Percentiles rank a stretch among this genome's conserved stretches.
Conservation (phyloP, 2,329 filamentous ascomycete genomes). For the Beauveria australis region DNA sequence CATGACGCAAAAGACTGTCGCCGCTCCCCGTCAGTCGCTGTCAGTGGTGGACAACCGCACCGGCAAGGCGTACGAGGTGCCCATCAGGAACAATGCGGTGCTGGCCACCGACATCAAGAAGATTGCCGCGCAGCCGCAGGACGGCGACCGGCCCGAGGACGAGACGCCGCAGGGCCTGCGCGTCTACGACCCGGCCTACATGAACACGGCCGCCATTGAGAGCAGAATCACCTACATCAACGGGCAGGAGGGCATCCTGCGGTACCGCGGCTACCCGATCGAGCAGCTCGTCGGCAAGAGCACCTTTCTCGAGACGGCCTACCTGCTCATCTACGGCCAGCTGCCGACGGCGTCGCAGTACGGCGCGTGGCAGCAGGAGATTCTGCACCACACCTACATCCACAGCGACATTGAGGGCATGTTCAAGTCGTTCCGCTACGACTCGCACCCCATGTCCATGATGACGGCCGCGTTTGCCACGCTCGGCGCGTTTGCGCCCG, state of each 20-base stretch:
- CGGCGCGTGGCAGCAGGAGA: constrained; percentile 35
- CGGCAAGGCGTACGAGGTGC: constrained; percentile 38
- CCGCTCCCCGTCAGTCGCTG: constrained; percentile 22
- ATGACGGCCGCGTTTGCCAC: constrained; percentile 41
- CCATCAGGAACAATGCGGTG: constrained; percentile 42
- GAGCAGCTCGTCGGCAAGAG: constrained; percentile 41
- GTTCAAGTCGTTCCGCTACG: constrained; percentile 43
- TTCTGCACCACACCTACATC: constrained; percentile 43
- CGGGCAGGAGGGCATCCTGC: constrained; percentile 41
- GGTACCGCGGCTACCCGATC: constrained; percentile 44
- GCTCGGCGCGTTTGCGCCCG: constrained; percentile 40
- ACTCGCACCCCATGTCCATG: constrained; percentile 46
- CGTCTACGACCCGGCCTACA: constrained; percentile 43
- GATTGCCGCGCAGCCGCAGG: constrained; percentile 30
- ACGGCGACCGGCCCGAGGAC: constrained; percentile 32
- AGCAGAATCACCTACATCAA: constrained; percentile 46
- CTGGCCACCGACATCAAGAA: constrained; percentile 43
- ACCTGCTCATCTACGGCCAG: constrained; percentile 43
- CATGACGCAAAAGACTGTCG: constrained; percentile 12
- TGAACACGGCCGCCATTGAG: constrained; percentile 43
- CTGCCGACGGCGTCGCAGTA: constrained; percentile 36
- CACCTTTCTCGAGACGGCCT: constrained; percentile 41
- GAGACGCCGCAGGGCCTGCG: constrained; percentile 41
- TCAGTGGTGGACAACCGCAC: constrained; percentile 43
- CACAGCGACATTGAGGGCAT: constrained; percentile 41